phyloP scores from a whole-genome alignment of 2,329 filamentous ascomycete species.

The Cytospora leucostoma region DNA sequence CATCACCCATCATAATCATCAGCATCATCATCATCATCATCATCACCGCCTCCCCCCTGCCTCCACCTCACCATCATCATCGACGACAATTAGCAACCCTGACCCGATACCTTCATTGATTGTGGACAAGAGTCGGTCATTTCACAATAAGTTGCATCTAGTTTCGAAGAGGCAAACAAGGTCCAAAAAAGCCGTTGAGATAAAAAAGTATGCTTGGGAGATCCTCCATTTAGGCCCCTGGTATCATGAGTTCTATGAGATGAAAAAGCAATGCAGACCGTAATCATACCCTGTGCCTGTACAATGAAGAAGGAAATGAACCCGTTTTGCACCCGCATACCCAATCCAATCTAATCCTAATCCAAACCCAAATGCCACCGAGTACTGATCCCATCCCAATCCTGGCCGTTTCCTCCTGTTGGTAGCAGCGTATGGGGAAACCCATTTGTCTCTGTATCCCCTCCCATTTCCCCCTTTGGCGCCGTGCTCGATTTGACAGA shows the following conservation, averaged over 20 bases:
- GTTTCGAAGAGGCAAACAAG: no score
- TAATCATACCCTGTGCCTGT: slow-evolving; percentile 7
- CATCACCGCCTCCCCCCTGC: no score
- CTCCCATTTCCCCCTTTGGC: slow-evolving; percentile 5
- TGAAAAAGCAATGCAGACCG: slow-evolving; percentile 25
- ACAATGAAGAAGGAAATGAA: slow-evolving; percentile 3
- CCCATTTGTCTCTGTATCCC: slow-evolving; percentile 9
- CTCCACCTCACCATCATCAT: no score
- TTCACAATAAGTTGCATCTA: no score
- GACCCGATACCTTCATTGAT: no score
- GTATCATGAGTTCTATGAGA: slow-evolving; percentile 28
- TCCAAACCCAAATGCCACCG: not conserved
- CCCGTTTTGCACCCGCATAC: slow-evolving; percentile 6
- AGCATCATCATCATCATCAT: no score
- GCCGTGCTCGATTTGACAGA: slow-evolving; percentile 15
- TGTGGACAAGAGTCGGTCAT: no score
- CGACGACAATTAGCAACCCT: no score
- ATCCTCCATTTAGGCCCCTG: slow-evolving; percentile 23
- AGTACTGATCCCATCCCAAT: not conserved
- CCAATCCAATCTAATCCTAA: slow-evolving; percentile 2
- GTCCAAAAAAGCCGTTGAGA: no score
- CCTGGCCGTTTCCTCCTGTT: slow-evolving; percentile 17
- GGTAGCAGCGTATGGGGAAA: slow-evolving; percentile 1
- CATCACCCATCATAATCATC: no score
- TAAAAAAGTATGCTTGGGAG: slow-evolving; percentile 21